Base-by-base conservation (phyloP, 257 asterid genomes). In the Gynochthodes officinalis region DNA sequence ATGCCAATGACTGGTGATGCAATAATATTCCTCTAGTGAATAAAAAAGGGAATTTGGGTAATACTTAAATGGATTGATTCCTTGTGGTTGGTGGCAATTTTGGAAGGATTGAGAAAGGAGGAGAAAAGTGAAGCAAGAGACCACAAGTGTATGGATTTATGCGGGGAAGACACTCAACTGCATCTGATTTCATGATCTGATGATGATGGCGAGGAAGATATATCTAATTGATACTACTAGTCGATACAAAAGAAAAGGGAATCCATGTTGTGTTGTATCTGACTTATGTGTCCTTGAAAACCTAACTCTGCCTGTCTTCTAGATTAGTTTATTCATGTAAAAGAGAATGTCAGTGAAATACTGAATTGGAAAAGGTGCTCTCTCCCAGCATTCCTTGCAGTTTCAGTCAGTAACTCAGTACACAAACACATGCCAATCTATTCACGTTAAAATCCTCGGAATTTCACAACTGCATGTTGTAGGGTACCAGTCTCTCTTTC, bases 71-170 rank as follows among this genome's bases (percentile, higher is more conserved):
- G 83, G 62, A 74, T 75, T 83, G 95, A 90, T 92, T 90, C 96
- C 89, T 78, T 80, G 84, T 72, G 85, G 95, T 88, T 86, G 97
- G 90, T 91, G 93, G 87, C 90, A 83, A 64, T 71, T 84, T 89
- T 92, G 96, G 93, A 89, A 86, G 93, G 86, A 92, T 89, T 89
- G 89, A 67, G 89, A 84, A 76, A 74, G 64, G 61, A 40, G 55
- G 73, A 28, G 76, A 78, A 84, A 85, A 81, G 89, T 60, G 81
- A 53, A 70, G 82, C 54, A 65, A 73, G 89, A 83, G 88, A 85
- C 75, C 76, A 66, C 86, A 84, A 85, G 86, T 80, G 80, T 66
- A 79, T 84, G 92, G 89, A 82, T 66, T 84, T 81, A 74, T 84
- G 71, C 72, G 69, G 71, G 58, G 35, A 32, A 69, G 69, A 74